Base-by-base conservation (phyloP, 331 rosid genomes). In the Acacia pycnantha region DNA sequence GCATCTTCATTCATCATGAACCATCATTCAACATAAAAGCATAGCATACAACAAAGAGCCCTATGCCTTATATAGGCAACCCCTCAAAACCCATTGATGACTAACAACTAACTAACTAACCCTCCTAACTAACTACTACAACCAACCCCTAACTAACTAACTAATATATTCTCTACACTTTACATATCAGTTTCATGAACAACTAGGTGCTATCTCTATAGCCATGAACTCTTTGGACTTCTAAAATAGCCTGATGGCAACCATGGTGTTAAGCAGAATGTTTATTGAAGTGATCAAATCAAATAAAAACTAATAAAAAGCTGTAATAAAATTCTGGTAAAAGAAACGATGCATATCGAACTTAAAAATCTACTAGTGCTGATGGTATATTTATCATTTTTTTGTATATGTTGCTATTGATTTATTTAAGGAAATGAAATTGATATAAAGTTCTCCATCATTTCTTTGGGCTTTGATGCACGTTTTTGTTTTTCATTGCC, bases 131-230 rank as follows among this genome's bases (percentile, higher is more conserved):
- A n/a, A n/a, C n/a, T n/a, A n/a, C n/a, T n/a, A n/a, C n/a, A n/a
- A n/a, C n/a, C n/a, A n/a, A n/a, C n/a, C n/a, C n/a, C n/a, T n/a
- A n/a, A n/a, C n/a, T n/a, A n/a, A n/a, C n/a, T n/a, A n/a, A n/a
- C n/a, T n/a, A n/a, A n/a, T n/a, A n/a, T n/a, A n/a, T n/a, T n/a
- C n/a, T n/a, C n/a, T n/a, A n/a, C n/a, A n/a, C n/a, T n/a, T n/a
- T n/a, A n/a, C n/a, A n/a, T n/a, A n/a, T n/a, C n/a, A n/a, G n/a
- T n/a, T 74, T 79, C 40, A 78, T 75, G 68, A 79, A 77, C 72
- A 78, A 50, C 29, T 72, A 79, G 71, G 64, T 79, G 82, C 75
- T 47, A 37, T 58, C 48, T n/a, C 81, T 31, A 74, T 69, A 66
- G 61, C 83, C 51, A 53, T 68, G 50, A 74, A 53, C 47, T 64